Evolutionary conservation across 306 rosid genomes (phyloP).

Genomic region (Cyamopsis tetragonoloba): DNA sequence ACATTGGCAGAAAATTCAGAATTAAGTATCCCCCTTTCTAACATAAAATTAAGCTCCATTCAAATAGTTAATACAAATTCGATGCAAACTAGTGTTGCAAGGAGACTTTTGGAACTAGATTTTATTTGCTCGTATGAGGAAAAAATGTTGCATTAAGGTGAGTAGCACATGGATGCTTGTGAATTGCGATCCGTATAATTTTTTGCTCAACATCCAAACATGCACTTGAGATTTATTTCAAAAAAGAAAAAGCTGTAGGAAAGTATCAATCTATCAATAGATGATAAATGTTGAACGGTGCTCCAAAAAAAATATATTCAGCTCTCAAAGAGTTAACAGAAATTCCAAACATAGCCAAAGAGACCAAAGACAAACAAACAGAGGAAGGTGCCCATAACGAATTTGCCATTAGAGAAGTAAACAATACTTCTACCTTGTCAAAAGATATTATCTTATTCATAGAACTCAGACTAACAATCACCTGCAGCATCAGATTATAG

Average conservation of each 20-base stretch:
- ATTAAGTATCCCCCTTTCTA: constrained; percentile 1
- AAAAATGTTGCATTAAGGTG: not conserved
- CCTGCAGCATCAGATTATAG: constrained; percentile 58
- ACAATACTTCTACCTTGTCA: constrained; percentile 73
- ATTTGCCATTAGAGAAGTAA: constrained; percentile 23
- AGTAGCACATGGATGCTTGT: not conserved
- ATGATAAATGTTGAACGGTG: not conserved
- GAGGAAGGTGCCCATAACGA: not conserved
- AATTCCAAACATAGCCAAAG: not conserved
- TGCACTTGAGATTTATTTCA: not conserved
- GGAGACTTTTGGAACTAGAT: not conserved
- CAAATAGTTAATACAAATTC: not conserved
- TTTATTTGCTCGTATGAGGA: not conserved
- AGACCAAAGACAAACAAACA: not conserved
- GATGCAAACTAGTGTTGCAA: not conserved
- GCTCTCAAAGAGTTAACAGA: constrained; percentile 2
- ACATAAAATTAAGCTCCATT: not conserved
- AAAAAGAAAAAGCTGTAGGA: not conserved
- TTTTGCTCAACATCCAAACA: constrained; percentile 8
- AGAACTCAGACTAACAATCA: constrained; percentile 65
- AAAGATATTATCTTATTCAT: constrained; percentile 76
- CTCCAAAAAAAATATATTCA: not conserved
- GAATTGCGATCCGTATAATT: not conserved
- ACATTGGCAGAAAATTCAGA: constrained; percentile 28
- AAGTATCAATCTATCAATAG: not conserved